Base-by-base conservation (phyloP, 2,329 filamentous ascomycete genomes). In the Orbilia javanica region DNA sequence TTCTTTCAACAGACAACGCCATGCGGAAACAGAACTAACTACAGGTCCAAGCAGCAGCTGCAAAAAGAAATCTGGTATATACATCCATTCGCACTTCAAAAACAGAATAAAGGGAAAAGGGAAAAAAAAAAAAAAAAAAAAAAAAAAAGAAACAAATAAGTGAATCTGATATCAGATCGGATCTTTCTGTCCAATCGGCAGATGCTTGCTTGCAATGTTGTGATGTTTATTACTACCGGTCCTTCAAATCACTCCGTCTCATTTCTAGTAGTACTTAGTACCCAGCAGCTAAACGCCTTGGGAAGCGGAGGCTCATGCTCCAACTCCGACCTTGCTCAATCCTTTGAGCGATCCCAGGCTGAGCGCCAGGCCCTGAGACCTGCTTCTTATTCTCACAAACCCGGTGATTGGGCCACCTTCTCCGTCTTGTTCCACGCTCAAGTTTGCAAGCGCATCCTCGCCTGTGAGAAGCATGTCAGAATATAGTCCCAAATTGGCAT, bases 361-460 rank as follows among this genome's bases (percentile, higher is more conserved):
- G 81, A 99, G 87, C 10, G 96, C 96, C 83, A 99, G 87, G 60
- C 96, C 96, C 86, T 99, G 96, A 42, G 94, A 97, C 84, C 96
- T 92, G 87, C 94, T 97, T 86, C 96, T 91, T 89, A 99, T 99
- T 84, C 96, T 91, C 80, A 99, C 94, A 85, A 99, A 99, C 52
- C 96, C 96, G 48, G 95, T 97, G 80, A 99, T 95, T 4, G 94
- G 93, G 25, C 96, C 96, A 82, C 97, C 92, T 27, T 97, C 94
- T 76, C 94, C 94, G 84, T 98, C 94, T 86, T 97, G 95, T 86
- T 99, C 96, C 82, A 99, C 97, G 84, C 94, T 97, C 85, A 99
- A 84, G 84, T 99, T 99, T 83, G 96, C 96, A 82, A 99, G 87
- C 77, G 96, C 96, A 86, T 99, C 96, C 92, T 99, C 96, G 80